These are phyloP conservation scores for Lentinula lateritia DNA, from an alignment of 768 basidiomycete species.

Conservation along the genomic window DNA sequence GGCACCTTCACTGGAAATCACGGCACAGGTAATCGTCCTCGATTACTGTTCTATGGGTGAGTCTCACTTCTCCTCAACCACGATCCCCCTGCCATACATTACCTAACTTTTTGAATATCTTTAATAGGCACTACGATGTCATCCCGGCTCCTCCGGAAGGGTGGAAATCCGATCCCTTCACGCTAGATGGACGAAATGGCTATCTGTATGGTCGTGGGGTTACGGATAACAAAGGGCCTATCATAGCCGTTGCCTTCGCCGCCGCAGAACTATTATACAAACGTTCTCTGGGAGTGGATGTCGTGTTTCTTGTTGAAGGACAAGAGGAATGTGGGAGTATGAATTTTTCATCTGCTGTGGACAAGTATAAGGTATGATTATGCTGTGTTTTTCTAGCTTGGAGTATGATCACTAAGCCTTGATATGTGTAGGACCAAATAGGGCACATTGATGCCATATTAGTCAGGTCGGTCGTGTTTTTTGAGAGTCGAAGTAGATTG, in stretches of 20 bases:
- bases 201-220: slow-evolving; percentile 89
- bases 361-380: slow-evolving; percentile 58
- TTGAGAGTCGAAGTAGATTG: neutral
- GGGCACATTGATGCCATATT: slow-evolving; percentile 87
- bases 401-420: neutral
- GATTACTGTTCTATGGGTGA: slow-evolving; percentile 89
- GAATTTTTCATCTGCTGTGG: slow-evolving; percentile 78
- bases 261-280: slow-evolving; percentile 72
- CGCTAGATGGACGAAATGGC: slow-evolving; percentile 76
- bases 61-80: slow-evolving; percentile 11
- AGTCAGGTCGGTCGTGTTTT: slow-evolving; percentile 51
- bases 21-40: slow-evolving; percentile 50
- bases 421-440: slow-evolving; percentile 56
- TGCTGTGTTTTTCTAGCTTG: neutral
- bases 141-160: slow-evolving; percentile 69
- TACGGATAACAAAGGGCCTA: slow-evolving; percentile 94
- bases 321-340: slow-evolving; percentile 94
- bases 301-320: slow-evolving; percentile 91
- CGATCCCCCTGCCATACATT: neutral
- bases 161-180: slow-evolving; percentile 86
- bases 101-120: neutral
- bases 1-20: slow-evolving; percentile 79
- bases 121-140: slow-evolving; percentile 88
- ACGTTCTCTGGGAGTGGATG: slow-evolving; percentile 74
- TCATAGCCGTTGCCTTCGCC: slow-evolving; percentile 87